Evolutionary conservation across 306 rosid species (phyloP).

Genomic region (Lathyrus sativus): DNA sequence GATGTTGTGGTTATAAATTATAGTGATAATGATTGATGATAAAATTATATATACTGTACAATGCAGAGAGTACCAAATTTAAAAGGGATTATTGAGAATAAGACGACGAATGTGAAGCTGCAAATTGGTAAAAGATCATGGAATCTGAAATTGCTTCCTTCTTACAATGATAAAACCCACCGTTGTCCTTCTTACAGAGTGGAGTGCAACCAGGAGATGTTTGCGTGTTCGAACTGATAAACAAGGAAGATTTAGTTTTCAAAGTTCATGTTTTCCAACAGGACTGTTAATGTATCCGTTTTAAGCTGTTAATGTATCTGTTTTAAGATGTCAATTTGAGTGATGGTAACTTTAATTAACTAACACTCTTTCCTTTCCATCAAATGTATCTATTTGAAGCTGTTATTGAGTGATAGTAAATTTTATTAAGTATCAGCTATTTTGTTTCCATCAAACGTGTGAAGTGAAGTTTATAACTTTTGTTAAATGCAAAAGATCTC

Average conservation of each 20-base stretch:
- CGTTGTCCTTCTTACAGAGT: background rate
- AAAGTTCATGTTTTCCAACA: slow-evolving; percentile 25
- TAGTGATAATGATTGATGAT: background rate
- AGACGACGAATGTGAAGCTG: background rate
- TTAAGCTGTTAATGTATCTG: background rate
- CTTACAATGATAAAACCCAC: accelerated
- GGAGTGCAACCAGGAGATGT: slow-evolving; percentile 27
- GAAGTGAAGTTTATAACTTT: no score
- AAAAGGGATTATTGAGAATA: slow-evolving; percentile 8
- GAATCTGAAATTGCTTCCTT: slow-evolving; percentile 9
- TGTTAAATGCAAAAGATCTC: no score
- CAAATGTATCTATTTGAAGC: background rate
- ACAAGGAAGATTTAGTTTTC: background rate
- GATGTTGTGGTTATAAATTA: no score
- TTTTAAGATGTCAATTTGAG: background rate
- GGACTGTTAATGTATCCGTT: background rate
- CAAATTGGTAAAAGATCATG: slow-evolving; percentile 24
- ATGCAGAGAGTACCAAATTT: slow-evolving; percentile 18
- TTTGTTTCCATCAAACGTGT: background rate
- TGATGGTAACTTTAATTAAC: background rate
- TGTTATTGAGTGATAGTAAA: no score
- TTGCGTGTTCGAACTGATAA: slow-evolving; percentile 38
- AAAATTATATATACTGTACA: background rate
- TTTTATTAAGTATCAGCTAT: background rate
- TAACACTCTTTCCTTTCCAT: no score